These are phyloP conservation scores for Suhomyces maxii DNA, from an alignment of 1,139 yeast species.

Conservation along the genomic window DNA sequence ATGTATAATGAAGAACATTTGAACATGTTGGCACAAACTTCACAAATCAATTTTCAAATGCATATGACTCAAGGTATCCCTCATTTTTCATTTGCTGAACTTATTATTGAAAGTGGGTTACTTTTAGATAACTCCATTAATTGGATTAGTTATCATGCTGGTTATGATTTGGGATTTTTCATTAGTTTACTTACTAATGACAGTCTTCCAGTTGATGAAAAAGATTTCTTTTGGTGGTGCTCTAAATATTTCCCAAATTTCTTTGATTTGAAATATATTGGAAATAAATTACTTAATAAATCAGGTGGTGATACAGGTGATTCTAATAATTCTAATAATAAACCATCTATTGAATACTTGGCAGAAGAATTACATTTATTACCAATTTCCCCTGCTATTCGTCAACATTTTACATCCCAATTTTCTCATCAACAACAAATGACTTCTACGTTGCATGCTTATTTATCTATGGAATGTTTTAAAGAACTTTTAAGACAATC, in stretches of 20 bases:
- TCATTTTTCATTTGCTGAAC: slow-evolving; percentile 77
- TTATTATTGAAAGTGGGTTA: slow-evolving; percentile 83
- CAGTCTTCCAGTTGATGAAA: slow-evolving; percentile 77
- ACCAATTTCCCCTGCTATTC: slow-evolving; percentile 51
- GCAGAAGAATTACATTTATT: slow-evolving; percentile 60
- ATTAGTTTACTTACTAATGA: slow-evolving; percentile 74
- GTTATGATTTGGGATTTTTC: slow-evolving; percentile 92
- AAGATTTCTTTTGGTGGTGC: slow-evolving; percentile 75
- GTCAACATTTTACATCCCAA: slow-evolving; percentile 43
- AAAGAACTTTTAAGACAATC: slow-evolving; percentile 53
- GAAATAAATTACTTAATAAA: slow-evolving; percentile 50
- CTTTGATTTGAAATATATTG: slow-evolving; percentile 80
- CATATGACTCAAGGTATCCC: slow-evolving; percentile 81
- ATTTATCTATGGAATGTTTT: slow-evolving; percentile 58
- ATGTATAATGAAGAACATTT: slow-evolving; percentile 85
- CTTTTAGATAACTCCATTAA: slow-evolving; percentile 69
- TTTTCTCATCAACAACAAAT: slow-evolving; percentile 42
- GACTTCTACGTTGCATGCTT: slow-evolving; percentile 52
- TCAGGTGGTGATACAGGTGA: slow-evolving; percentile 16
- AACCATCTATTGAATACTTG: slow-evolving; percentile 50
- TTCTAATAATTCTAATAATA: slow-evolving; percentile 26
- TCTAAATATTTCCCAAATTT: slow-evolving; percentile 75
- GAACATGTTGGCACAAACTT: slow-evolving; percentile 63
- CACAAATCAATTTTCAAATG: slow-evolving; percentile 79
- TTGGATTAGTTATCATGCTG: slow-evolving; percentile 94